Evolutionary conservation across 805 yeast species (phyloP), one percentile per base, ranked within the genome.

Genomic region (Nakazawaea populi): DNA sequence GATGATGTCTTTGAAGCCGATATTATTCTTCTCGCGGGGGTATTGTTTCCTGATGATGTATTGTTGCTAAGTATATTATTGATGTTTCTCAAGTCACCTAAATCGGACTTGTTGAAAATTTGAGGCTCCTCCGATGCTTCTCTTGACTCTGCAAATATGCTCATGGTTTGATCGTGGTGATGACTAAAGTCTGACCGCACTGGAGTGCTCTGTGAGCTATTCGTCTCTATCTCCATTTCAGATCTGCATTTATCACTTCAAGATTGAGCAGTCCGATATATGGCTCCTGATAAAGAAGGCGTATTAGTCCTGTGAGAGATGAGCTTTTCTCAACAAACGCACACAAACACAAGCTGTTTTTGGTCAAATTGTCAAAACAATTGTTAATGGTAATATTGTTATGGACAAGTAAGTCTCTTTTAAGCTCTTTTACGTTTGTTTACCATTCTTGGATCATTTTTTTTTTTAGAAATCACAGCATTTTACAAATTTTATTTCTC

Each of bases 1-100:
- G 52, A 48, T 4, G 52, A 48, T 31, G 46, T 29, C 32, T 42
- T 36, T 31, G 52, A 48, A 8, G 44, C 6, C 28, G 48, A 49
- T 5, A 44, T 49, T 12, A 44, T 48, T n/a, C 47, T 37, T 34
- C 32, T 31, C 6, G 32, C 18, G 7, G 47, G 38, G 12, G 50
- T 47, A n/a, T 29, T 47, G 6, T 32, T 32, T 9, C 7, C 31
- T 39, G 49, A 28, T 14, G 49, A 31, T 9, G 12, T 47, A 27
- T 14, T 27, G 36, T 18, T 18, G 24, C 24, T 18, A 18, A 27
- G 32, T 28, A 47, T n/a, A 18, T 41, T 29, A 30, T 41, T 41
- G n/a, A 47, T 47, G 29, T 41, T 40, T n/a, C 34, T 41, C 18
- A 38, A 38, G 37, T 38, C 24, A 6, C 18, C 29, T 3, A 38